These are phyloP conservation scores for Fusarium nodosum DNA, from an alignment of 2,329 filamentous ascomycete species.

Conservation along the genomic window DNA sequence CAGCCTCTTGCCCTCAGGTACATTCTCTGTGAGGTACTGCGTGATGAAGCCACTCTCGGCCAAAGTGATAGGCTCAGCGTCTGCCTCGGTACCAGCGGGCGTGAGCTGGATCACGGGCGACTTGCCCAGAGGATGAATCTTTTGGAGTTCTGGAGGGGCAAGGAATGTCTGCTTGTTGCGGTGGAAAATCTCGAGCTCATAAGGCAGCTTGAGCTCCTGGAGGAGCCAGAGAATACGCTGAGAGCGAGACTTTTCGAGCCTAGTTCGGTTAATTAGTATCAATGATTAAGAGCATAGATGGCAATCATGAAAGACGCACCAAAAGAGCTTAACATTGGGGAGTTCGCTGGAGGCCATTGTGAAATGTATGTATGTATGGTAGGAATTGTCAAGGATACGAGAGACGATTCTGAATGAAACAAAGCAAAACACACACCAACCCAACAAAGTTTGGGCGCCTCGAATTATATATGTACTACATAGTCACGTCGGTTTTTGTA, in stretches of 20 bases:
- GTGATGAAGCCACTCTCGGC: slow-evolving; percentile 86
- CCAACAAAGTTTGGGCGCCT: slow-evolving; percentile 1
- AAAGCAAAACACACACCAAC: slow-evolving; percentile 1
- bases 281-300: not conserved
- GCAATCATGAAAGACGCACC: slow-evolving; percentile 59
- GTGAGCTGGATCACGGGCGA: slow-evolving; percentile 81
- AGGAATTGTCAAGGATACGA: not conserved
- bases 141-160: slow-evolving; percentile 82
- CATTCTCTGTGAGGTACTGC: slow-evolving; percentile 83
- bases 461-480: not conserved
- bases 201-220: slow-evolving; percentile 83
- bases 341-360: slow-evolving; percentile 52
- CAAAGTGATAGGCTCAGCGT: slow-evolving; percentile 69
- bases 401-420: not conserved
- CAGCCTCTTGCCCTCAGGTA: slow-evolving; percentile 60
- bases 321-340: slow-evolving; percentile 73
- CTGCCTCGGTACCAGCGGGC: slow-evolving; percentile 52
- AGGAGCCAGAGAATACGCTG: slow-evolving; percentile 89
- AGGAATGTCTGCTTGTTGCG: slow-evolving; percentile 71
- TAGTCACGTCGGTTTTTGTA: slow-evolving; percentile 4
- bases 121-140: slow-evolving; percentile 88
- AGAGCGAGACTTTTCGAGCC: slow-evolving; percentile 86
- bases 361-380: not conserved
- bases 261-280: slow-evolving; percentile 64
- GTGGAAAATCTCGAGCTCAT: slow-evolving; percentile 85